Evolutionary conservation across 345 rosid species (phyloP), one percentile per base, ranked within the genome.

Genomic region (Sonneratia alba): DNA sequence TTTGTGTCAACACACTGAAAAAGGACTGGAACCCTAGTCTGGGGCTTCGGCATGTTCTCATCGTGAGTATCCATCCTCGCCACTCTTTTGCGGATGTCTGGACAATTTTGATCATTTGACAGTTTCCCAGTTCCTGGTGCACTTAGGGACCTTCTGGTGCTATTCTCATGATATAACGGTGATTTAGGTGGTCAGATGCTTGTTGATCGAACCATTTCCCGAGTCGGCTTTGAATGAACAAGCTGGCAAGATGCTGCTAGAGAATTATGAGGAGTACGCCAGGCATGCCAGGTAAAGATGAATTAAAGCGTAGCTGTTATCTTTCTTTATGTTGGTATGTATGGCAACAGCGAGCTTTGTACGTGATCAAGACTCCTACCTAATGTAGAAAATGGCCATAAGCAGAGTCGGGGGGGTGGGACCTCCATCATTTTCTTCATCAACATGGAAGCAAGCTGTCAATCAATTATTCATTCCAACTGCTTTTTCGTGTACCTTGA

Each of bases 11-110:
- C 72, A 88, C 99, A 1, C 86, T 96, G 67, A 96, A 96, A 57
- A 96, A 81, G 75, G 99, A 96, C 80, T 96, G 99, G 99, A 96
- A 92, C 70, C 99, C 99, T 71, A 89, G 96, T 84, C 88, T 92
- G 74, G 99, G 24, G 66, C 78, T 95, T 71, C 85, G 99, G 43
- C 99, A 95, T 82, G 94, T 95, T 68, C 97, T 95, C 78, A 81
- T 88, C 55, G 99, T 95, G 83, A 89, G 98, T 77, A 22, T 45
- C 24, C 8, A n/a, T n/a, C n/a, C 21, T 70, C 15, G 6, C 63
- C 56, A 19, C 74, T 4, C 66, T 38, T 32, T 4, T 55, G 1
- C 3, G 72, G 69, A 22, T 16, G 22, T 49, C 24, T 49, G 11
- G 9, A 18, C n/a, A 1, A 40, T 7, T 32, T 37, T 55, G 22